A percentile compares a stretch with the other conserved stretches of the same genome.
phyloP scores from a whole-genome alignment of 495 filamentous ascomycete genomes.

The Xylaria telfairii region DNA sequence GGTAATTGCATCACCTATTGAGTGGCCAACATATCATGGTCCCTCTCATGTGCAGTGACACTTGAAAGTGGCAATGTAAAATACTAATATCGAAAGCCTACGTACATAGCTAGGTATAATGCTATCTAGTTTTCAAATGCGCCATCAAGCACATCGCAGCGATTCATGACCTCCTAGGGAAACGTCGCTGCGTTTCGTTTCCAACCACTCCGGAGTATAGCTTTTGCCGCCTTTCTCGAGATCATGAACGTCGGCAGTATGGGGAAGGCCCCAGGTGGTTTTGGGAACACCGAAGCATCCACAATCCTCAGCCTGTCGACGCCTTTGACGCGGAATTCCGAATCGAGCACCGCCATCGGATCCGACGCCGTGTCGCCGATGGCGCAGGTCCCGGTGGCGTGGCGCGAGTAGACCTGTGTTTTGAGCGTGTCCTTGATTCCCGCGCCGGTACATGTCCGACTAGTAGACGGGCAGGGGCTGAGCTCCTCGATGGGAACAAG shows the following conservation, averaged over 20 bases:
- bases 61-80: background rate
- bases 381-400: slow-evolving; percentile 59
- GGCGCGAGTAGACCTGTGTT: slow-evolving; percentile 54
- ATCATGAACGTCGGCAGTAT: slow-evolving; percentile 67
- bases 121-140: background rate
- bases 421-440: slow-evolving; percentile 45
- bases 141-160: background rate
- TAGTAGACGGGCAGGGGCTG: slow-evolving; percentile 37
- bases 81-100: background rate
- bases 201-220: slow-evolving; percentile 39
- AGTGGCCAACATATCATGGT: no score
- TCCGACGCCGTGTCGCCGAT: slow-evolving; percentile 55
- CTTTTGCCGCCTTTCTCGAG: slow-evolving; percentile 63
- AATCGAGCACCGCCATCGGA: slow-evolving; percentile 58
- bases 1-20: no score
- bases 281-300: slow-evolving; percentile 64
- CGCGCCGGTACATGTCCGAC: slow-evolving; percentile 37
- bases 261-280: slow-evolving; percentile 60
- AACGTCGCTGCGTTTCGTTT: background rate
- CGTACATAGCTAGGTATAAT: background rate
- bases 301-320: slow-evolving; percentile 60
- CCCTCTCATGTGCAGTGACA: background rate
- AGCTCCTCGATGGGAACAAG: slow-evolving; percentile 39
- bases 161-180: background rate
- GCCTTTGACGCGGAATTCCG: slow-evolving; percentile 58